phyloP scores from a whole-genome alignment of 2,329 filamentous ascomycete genomes.

The Neoarthrinium moseri region DNA sequence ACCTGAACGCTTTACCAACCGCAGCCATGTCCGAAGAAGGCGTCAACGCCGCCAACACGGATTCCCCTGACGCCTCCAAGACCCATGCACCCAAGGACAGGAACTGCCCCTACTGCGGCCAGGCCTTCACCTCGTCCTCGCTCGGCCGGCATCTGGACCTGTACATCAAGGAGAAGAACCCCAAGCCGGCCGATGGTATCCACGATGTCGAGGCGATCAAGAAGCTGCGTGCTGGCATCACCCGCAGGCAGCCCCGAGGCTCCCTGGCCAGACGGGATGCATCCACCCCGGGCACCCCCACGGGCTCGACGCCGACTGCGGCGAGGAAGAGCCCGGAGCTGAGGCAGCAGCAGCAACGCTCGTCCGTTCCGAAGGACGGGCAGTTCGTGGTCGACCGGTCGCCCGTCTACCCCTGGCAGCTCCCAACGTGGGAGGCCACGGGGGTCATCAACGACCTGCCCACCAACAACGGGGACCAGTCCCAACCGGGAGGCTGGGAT shows the following conservation, averaged over 20 bases:
- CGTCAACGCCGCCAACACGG: conserved; percentile 16
- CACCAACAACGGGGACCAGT: conserved; percentile 40
- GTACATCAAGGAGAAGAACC: conserved; percentile 92
- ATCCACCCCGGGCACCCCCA: conserved; percentile 59
- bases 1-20: no score
- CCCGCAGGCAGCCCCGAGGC: conserved; percentile 75
- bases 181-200: conserved; percentile 80
- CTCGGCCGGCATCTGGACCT: conserved; percentile 91
- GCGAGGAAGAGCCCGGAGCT: conserved; percentile 3
- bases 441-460: conserved; percentile 77
- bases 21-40: conserved; percentile 13
- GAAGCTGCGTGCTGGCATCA: conserved; percentile 81
- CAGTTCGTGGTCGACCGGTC: conserved; percentile 44
- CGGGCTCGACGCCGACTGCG: conserved; percentile 23
- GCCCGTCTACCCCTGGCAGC: conserved; percentile 47
- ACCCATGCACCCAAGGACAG: conserved; percentile 73
- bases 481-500: conserved; percentile 32
- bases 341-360: conserved; percentile 13
- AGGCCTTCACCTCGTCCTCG: conserved; percentile 90
- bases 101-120: conserved; percentile 82
- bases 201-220: conserved; percentile 89
- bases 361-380: conserved; percentile 40
- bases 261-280: conserved; percentile 59
- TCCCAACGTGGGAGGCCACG: conserved; percentile 71
- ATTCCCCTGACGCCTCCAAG: conserved; percentile 37